These are phyloP conservation scores for Trametes gibbosa DNA, from an alignment of 768 basidiomycete species.

Conservation along the genomic window DNA sequence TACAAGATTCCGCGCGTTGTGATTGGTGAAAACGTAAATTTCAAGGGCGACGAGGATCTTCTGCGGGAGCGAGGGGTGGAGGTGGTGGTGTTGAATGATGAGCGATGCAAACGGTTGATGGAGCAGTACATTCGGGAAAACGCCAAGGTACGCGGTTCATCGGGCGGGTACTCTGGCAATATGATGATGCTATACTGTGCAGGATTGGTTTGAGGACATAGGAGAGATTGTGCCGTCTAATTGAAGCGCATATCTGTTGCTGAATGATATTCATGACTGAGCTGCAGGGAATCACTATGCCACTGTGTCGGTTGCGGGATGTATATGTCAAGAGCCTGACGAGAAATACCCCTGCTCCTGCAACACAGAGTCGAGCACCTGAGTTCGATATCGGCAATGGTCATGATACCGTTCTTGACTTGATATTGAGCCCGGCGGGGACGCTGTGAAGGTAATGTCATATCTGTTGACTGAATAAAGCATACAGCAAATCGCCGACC, in stretches of 20 bases:
- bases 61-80: slow-evolving; percentile 53
- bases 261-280: too few species aligned
- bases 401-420: too few species aligned
- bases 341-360: too few species aligned
- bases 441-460: too few species aligned
- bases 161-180: neutral
- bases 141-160: slow-evolving; percentile 45
- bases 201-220: slow-evolving; percentile 65
- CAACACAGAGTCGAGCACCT: too few species aligned
- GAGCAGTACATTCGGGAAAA: slow-evolving; percentile 50
- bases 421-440: too few species aligned
- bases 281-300: too few species aligned
- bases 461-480: too few species aligned
- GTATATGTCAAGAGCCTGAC: too few species aligned
- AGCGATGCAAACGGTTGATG: slow-evolving; percentile 56
- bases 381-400: too few species aligned
- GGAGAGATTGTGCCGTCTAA: slow-evolving; percentile 35
- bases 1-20: slow-evolving; percentile 66
- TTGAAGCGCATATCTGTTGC: neutral
- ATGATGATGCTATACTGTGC: neutral
- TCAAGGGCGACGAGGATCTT: slow-evolving; percentile 52
- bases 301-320: too few species aligned
- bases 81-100: slow-evolving; percentile 36
- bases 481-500: too few species aligned
- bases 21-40: slow-evolving; percentile 60